Evolutionary conservation across 192 early-diverging fungal species (phyloP).

Genomic region (Obelidium mucronatum): DNA sequence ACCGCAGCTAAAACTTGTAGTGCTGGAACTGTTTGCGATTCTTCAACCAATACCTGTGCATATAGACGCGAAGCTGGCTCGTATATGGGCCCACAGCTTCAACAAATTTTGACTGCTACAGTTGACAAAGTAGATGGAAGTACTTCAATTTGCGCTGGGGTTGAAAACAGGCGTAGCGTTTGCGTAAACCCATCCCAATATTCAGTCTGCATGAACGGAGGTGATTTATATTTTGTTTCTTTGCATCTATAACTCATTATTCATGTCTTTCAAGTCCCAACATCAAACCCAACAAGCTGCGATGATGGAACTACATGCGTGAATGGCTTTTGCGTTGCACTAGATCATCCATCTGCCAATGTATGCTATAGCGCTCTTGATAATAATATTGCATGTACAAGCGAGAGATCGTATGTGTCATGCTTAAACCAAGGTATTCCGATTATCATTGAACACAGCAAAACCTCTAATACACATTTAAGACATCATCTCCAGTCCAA

Average conservation of each 20-base stretch:
- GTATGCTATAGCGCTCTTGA: neutral
- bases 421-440: slow-evolving; percentile 12
- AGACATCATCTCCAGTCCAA: neutral
- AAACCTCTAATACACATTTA: neutral
- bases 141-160: neutral
- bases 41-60: neutral
- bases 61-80: neutral
- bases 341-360: neutral
- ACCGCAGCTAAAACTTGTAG: neutral
- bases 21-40: slow-evolving; percentile 10
- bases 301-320: slow-evolving; percentile 5
- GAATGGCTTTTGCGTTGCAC: slow-evolving; percentile 1
- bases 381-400: neutral
- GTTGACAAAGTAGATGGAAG: neutral
- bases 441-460: neutral
- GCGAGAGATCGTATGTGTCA: neutral
- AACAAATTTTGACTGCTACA: neutral
- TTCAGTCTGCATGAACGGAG: neutral
- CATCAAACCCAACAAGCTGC: neutral
- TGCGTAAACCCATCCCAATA: slow-evolving; percentile 4
- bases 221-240: neutral
- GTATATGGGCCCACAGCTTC: neutral
- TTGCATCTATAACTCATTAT: neutral
- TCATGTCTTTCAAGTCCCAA: neutral
- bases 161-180: neutral